Conservation (phyloP, 495 filamentous ascomycete species). For the Friedmanniomyces simplex region DNA sequence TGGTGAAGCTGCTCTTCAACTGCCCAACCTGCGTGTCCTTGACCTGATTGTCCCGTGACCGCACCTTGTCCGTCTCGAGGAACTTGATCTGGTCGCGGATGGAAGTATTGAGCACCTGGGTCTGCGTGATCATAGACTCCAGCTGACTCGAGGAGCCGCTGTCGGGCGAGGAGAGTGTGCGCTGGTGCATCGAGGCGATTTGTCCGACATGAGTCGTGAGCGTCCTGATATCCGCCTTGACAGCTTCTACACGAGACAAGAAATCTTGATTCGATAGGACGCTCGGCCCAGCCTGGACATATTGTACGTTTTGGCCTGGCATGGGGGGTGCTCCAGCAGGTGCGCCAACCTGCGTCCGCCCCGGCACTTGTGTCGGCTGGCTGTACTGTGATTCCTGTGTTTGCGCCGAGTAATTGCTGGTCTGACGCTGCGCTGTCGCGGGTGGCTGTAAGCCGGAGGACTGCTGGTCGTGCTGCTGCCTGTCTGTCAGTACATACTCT, state of each 20-base stretch:
- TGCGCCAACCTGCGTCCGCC: conserved; percentile 1
- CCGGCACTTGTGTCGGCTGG: background rate
- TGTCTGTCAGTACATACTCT: conserved; percentile 7
- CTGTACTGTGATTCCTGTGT: conserved; percentile 25
- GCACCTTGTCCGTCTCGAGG: conserved; percentile 51
- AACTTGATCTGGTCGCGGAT: conserved; percentile 60
- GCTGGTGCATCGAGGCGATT: conserved; percentile 51
- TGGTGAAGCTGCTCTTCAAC: conserved; percentile 55
- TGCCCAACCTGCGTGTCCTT: conserved; percentile 54
- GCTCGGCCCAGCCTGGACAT: conserved; percentile 15
- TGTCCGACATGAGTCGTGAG: conserved; percentile 45
- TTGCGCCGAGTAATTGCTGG: conserved; percentile 26
- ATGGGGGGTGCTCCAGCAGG: conserved; percentile 3
- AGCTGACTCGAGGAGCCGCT: conserved; percentile 38
- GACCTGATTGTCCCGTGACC: conserved; percentile 42
- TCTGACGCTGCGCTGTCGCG: conserved; percentile 20
- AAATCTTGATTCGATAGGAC: conserved; percentile 42
- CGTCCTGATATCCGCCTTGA: conserved; percentile 46
- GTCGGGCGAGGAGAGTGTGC: conserved; percentile 46
- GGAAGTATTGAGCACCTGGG: conserved; percentile 52
- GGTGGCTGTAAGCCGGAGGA: conserved; percentile 17
- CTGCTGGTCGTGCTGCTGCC: conserved; percentile 22
- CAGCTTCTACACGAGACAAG: conserved; percentile 47
- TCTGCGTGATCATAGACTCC: conserved; percentile 51
- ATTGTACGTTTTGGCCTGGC: conserved; percentile 12